Evolutionary conservation across 2,329 filamentous ascomycete species (phyloP).

Genomic region (Monilinia polystroma): DNA sequence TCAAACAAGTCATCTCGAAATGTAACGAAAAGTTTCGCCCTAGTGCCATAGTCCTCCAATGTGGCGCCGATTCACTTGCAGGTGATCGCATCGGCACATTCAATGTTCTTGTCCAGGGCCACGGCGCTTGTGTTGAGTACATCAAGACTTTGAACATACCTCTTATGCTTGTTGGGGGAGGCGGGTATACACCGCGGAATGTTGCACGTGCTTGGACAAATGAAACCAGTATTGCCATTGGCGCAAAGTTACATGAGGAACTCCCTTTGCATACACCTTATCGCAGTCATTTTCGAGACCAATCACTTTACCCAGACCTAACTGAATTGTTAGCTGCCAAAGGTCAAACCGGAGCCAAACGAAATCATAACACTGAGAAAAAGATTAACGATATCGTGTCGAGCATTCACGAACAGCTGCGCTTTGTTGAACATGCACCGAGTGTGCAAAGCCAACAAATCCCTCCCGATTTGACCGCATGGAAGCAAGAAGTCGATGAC

Average conservation of each 20-base stretch:
- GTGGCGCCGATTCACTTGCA: conserved; percentile 90
- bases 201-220: conserved; percentile 96
- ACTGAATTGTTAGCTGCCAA: conserved; percentile 64
- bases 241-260: conserved; percentile 66
- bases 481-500: conserved; percentile 68
- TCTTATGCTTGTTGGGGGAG: conserved; percentile 87
- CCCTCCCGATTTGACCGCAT: conserved; percentile 69
- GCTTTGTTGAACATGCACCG: conserved; percentile 80
- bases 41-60: conserved; percentile 88
- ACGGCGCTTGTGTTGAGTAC: conserved; percentile 86
- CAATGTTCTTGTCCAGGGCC: conserved; percentile 93
- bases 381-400: conserved; percentile 74
- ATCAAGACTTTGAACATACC: conserved; percentile 80
- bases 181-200: conserved; percentile 94
- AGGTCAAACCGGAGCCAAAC: conserved; percentile 44
- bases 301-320: conserved; percentile 85
- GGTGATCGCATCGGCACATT: conserved; percentile 93
- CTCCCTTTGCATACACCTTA: conserved; percentile 82
- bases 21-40: conserved; percentile 85
- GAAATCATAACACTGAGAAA: conserved; percentile 76
- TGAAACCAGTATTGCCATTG: conserved; percentile 87
- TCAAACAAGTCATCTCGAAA: conserved; percentile 74
- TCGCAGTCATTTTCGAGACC: conserved; percentile 82
- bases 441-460: conserved; percentile 83
- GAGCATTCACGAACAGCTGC: conserved; percentile 79